Base-by-base conservation (phyloP, 2,329 filamentous ascomycete species). In the Cladorrhinum sp. region DNA sequence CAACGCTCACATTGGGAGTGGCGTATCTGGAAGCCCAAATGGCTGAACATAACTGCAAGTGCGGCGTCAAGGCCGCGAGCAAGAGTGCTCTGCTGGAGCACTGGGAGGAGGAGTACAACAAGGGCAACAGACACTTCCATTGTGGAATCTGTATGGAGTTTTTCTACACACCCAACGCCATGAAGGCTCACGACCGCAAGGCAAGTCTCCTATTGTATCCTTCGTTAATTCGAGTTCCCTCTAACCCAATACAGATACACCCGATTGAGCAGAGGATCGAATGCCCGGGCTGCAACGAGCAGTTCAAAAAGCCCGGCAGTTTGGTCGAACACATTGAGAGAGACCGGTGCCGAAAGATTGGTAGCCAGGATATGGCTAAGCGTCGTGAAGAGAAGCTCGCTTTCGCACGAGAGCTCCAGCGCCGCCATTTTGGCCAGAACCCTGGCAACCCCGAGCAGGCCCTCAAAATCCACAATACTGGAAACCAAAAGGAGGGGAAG, bases 291-390 rank as follows among this genome's bases (percentile, higher is more conserved):
- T 85, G 82, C 61, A 55, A 67, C 0, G 61, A 66, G 1, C 69
- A 69, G 0, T 83, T 81, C 59, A 52, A 30, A 0, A 71, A 73
- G 1, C 70, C 78, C 0, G 71, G 74, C 0, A 63, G 55, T 0
- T 74, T 82, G 36, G 74, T 83, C 57, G 39, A 61, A 0, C 82
- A 85, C 55, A 72, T 84, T 2, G 80, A 84, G 67, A 64, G 64
- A 1, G 67, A 72, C 23, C 58, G 73, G 1, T 85, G 82, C 62
- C 26, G 60, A 1, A 56, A 39, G 0, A 74, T 84, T 60, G 69
- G 65, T 24, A 68, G 67, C 42, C 59, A 62, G 0, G 64, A 73
- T 1, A 62, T 82, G 12, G 71, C 74, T 8, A 61, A 68, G 7
- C 64, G 71, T 18, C 74, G 79, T 2, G 68, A 76, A 48, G 64